Conservation (phyloP, 345 rosid genomes). For the Gossypium anomalum region DNA sequence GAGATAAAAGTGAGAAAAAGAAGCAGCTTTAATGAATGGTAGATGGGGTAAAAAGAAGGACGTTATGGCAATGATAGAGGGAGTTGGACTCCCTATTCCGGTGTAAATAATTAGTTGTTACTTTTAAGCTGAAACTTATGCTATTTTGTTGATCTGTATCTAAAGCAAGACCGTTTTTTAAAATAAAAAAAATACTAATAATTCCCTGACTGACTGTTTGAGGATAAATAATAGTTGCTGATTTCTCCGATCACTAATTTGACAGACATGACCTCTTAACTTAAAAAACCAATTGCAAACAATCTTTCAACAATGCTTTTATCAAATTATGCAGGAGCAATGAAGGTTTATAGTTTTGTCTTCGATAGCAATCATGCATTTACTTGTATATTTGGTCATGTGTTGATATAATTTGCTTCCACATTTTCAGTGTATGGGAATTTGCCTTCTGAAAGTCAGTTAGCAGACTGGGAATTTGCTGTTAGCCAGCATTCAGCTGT, state of each 20-base stretch:
- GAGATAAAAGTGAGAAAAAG: background rate
- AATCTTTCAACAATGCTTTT: background rate
- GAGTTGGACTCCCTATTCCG: background rate
- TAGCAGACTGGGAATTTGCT: conserved; percentile 95
- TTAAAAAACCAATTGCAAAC: background rate
- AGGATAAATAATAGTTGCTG: background rate
- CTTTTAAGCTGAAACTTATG: background rate
- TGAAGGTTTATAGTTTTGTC: background rate
- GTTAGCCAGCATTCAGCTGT: conserved; percentile 95
- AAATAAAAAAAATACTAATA: no score
- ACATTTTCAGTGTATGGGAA: conserved; percentile 77
- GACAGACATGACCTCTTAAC: background rate
- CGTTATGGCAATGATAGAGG: background rate
- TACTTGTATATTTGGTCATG: background rate
- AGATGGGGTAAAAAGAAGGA: background rate
- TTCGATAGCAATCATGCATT: background rate
- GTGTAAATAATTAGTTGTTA: background rate
- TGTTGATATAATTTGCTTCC: background rate
- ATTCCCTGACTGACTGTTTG: background rate
- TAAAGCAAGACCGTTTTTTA: background rate
- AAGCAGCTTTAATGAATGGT: background rate
- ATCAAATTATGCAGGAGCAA: background rate
- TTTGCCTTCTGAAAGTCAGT: conserved; percentile 63
- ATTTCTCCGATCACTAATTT: background rate
- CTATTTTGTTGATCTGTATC: background rate